These are phyloP conservation scores for Eucommia ulmoides DNA, from an alignment of 257 asterid species.

Conservation along the genomic window DNA sequence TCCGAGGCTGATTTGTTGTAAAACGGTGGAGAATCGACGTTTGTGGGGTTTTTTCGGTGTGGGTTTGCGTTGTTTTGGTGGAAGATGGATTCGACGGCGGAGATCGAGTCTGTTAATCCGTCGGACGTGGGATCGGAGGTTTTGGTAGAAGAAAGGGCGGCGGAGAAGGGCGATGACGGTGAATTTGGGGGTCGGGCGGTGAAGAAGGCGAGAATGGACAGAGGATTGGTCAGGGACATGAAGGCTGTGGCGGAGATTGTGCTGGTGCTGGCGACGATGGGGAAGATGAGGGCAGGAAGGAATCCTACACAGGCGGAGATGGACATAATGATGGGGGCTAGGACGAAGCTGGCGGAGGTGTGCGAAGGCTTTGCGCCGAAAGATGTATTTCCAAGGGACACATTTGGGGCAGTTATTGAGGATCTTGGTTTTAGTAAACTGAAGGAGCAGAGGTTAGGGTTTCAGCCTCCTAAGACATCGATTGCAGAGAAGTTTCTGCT, in stretches of 20 bases:
- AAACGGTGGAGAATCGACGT: constrained; percentile 19
- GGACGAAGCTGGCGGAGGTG: constrained; percentile 49
- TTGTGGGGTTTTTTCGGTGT: constrained; percentile 10
- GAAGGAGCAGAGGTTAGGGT: constrained; percentile 63
- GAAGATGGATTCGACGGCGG: constrained; percentile 36
- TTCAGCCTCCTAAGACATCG: constrained; percentile 62
- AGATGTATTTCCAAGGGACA: constrained; percentile 84
- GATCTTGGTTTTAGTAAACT: constrained; percentile 79
- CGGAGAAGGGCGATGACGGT: constrained; percentile 22
- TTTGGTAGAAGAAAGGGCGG: constrained; percentile 42
- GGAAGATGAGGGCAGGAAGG: constrained; percentile 88
- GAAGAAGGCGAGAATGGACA: constrained; percentile 24
- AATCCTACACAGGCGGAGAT: constrained; percentile 61
- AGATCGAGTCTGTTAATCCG: constrained; percentile 9
- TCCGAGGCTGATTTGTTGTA: not conserved
- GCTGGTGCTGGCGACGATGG: constrained; percentile 78
- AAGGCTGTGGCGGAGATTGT: constrained; percentile 86
- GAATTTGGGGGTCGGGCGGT: constrained; percentile 14
- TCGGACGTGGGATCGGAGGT: constrained; percentile 29
- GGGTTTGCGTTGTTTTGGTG: constrained; percentile 2
- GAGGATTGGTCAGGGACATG: constrained; percentile 15
- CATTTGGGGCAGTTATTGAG: constrained; percentile 67
- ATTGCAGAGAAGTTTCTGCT: constrained; percentile 65
- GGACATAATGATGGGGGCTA: constrained; percentile 67
- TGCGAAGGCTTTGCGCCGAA: constrained; percentile 79